These are phyloP conservation scores for Pseudocercospora macadamiae DNA, from an alignment of 2,329 filamentous ascomycete species.

Conservation along the genomic window DNA sequence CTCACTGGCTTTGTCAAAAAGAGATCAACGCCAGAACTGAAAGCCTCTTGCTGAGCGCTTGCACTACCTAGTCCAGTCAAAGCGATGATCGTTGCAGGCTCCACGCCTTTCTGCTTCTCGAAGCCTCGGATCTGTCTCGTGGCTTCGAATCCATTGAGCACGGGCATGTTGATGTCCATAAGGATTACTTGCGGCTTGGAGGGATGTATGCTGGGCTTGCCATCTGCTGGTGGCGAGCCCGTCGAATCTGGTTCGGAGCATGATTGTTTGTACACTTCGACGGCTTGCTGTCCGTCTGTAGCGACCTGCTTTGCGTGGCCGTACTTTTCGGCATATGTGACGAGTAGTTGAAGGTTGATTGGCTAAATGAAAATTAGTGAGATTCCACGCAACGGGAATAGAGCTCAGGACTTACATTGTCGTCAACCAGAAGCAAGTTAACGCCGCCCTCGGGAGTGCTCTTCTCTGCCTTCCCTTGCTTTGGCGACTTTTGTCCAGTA, in stretches of 20 bases:
- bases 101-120: slow-evolving; percentile 31
- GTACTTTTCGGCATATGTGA: slow-evolving; percentile 38
- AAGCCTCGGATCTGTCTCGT: slow-evolving; percentile 37
- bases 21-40: slow-evolving; percentile 35
- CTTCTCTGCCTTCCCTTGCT: slow-evolving; percentile 11
- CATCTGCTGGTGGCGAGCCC: background rate
- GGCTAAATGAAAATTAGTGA: slow-evolving; percentile 18
- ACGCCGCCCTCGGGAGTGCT: slow-evolving; percentile 23
- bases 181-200: slow-evolving; percentile 36
- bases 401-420: slow-evolving; percentile 32
- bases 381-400: background rate
- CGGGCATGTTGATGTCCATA: slow-evolving; percentile 48
- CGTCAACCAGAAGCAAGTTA: slow-evolving; percentile 38
- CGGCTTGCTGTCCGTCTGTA: slow-evolving; percentile 53
- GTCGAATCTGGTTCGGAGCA: slow-evolving; percentile 7
- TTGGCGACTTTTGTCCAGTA: slow-evolving; percentile 8
- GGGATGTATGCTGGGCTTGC: background rate
- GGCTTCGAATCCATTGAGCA: slow-evolving; percentile 40
- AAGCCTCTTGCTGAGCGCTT: slow-evolving; percentile 37
- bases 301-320: slow-evolving; percentile 49
- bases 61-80: slow-evolving; percentile 37
- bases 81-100: slow-evolving; percentile 35
- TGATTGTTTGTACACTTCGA: slow-evolving; percentile 45
- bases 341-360: slow-evolving; percentile 39
- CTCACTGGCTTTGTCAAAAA: slow-evolving; percentile 39